phyloP scores from a whole-genome alignment of 2,329 filamentous ascomycete genomes.

The Sclerotinia nivalis region DNA sequence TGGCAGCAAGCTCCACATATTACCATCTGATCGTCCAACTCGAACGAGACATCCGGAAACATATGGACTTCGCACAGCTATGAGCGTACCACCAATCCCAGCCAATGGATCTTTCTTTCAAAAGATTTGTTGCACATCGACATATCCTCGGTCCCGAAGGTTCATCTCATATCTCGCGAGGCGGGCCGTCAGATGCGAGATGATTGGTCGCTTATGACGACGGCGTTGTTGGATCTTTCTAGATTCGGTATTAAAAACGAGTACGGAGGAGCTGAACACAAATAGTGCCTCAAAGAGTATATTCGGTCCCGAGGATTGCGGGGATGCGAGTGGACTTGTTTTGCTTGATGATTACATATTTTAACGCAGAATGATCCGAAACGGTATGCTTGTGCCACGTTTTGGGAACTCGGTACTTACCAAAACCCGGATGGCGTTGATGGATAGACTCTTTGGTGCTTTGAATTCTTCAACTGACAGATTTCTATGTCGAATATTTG shows the following conservation, averaged over 20 bases:
- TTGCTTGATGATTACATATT: slow-evolving; percentile 3
- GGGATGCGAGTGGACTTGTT: neutral
- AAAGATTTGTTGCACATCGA: slow-evolving; percentile 17
- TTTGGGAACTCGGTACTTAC: neutral
- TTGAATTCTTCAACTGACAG: neutral
- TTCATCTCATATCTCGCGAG: neutral
- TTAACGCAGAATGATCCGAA: neutral
- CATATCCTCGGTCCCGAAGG: slow-evolving; percentile 12
- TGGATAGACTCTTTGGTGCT: neutral
- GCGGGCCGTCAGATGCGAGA: neutral
- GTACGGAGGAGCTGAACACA: slow-evolving; percentile 3
- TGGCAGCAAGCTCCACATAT: no score
- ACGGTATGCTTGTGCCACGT: neutral
- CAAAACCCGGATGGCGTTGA: neutral
- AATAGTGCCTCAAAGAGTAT: neutral
- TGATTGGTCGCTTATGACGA: slow-evolving; percentile 8
- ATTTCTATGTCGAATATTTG: neutral
- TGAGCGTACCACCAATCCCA: neutral
- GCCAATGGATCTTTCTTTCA: neutral
- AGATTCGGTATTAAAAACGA: neutral
- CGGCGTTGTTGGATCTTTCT: neutral
- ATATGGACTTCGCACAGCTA: neutral
- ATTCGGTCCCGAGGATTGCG: neutral
- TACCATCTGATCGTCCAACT: neutral
- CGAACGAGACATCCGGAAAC: neutral